These are phyloP conservation scores for Linnemannia zychae DNA, from an alignment of 192 early-diverging fungal genomes.

Conservation along the genomic window DNA sequence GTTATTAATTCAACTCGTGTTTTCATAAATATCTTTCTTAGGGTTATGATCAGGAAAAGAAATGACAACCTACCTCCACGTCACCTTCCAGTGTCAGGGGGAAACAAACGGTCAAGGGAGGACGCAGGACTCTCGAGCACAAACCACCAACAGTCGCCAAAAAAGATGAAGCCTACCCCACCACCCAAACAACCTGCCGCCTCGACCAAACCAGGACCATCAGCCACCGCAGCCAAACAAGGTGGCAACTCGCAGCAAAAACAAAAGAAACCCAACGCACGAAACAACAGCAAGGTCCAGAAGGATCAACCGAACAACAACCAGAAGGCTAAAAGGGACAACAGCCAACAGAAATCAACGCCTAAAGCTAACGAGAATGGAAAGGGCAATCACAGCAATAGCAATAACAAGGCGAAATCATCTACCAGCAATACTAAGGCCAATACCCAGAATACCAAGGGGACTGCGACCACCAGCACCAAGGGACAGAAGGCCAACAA, in stretches of 20 bases:
- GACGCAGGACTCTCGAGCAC: neutral
- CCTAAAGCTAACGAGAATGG: neutral
- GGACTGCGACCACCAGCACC: neutral
- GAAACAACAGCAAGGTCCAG: neutral
- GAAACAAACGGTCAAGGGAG: slow-evolving; percentile 28
- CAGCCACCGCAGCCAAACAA: neutral
- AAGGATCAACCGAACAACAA: neutral
- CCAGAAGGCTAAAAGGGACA: neutral
- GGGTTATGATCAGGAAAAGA: slow-evolving; percentile 42
- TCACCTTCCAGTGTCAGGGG: slow-evolving; percentile 21
- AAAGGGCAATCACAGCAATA: neutral
- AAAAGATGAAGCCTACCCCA: slow-evolving; percentile 6
- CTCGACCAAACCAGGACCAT: neutral
- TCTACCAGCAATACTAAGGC: neutral
- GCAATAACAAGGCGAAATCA: neutral
- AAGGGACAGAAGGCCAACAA: neutral
- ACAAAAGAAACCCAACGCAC: neutral
- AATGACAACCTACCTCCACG: slow-evolving; percentile 25
- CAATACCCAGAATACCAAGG: neutral
- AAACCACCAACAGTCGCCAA: neutral
- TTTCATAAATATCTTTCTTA: neutral
- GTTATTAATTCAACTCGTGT: neutral
- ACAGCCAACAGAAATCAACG: neutral
- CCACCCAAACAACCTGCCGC: no score
- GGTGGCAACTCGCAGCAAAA: neutral